These are phyloP conservation scores for Aspergillus mulundensis DNA, from an alignment of 495 filamentous ascomycete species.

Conservation along the genomic window DNA sequence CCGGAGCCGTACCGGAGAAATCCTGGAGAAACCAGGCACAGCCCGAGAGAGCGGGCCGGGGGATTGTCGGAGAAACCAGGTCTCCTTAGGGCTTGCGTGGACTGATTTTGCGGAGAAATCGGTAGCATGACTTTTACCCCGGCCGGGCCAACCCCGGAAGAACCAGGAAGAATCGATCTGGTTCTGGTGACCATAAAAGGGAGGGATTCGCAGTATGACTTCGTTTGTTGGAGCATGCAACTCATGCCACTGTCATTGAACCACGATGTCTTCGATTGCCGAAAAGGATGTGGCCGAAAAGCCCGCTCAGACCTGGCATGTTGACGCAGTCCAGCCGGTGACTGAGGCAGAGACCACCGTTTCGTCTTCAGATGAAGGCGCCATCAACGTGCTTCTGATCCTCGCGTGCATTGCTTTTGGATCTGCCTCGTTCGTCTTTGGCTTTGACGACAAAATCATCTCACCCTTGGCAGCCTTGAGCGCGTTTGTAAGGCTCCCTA, in stretches of 20 bases:
- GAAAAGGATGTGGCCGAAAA: not conserved
- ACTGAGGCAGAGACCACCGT: not conserved
- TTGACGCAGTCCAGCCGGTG: slow-evolving; percentile 12
- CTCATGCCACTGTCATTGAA: not conserved
- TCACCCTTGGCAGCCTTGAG: slow-evolving; percentile 34
- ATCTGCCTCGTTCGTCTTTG: slow-evolving; percentile 37
- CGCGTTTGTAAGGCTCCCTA: slow-evolving; percentile 27
- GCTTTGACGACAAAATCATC: slow-evolving; percentile 41
- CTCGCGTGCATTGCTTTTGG: slow-evolving; percentile 32
- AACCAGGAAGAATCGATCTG: not conserved
- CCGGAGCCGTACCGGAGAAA: not conserved
- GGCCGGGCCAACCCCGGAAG: slow-evolving; percentile 1
- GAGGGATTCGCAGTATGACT: not conserved
- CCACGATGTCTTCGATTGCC: not conserved
- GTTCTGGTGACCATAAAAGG: not conserved
- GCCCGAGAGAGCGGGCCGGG: not conserved
- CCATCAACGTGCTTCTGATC: slow-evolving; percentile 28
- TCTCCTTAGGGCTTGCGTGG: not conserved
- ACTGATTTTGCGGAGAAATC: not conserved
- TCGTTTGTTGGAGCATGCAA: not conserved
- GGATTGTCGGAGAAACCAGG: not conserved
- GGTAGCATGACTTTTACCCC: not conserved
- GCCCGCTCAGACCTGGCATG: slow-evolving; percentile 19
- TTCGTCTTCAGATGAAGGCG: slow-evolving; percentile 6
- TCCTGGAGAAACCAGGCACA: not conserved